phyloP scores from a whole-genome alignment of 2,329 filamentous ascomycete genomes.

The Ophiostoma sp. region DNA sequence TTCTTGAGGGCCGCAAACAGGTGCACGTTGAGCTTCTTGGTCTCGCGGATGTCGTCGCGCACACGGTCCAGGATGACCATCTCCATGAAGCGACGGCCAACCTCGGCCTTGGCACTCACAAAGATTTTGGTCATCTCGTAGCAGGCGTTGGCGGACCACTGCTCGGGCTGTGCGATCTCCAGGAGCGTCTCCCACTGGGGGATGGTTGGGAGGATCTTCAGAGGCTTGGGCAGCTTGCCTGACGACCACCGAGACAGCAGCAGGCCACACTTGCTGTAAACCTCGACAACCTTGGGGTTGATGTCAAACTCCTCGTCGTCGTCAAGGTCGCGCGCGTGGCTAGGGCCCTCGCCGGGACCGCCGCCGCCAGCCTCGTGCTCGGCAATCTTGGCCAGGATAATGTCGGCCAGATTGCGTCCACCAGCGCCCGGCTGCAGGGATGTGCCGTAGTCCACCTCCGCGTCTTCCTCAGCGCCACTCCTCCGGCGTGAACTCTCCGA shows the following conservation, averaged over 20 bases:
- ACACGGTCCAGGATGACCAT: slow-evolving; percentile 83
- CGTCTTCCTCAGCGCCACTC: slow-evolving; percentile 39
- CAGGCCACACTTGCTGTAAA: slow-evolving; percentile 82
- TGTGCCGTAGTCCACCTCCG: slow-evolving; percentile 31
- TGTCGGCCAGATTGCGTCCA: slow-evolving; percentile 74
- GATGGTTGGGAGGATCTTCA: slow-evolving; percentile 91
- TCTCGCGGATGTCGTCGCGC: slow-evolving; percentile 90
- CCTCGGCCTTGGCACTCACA: slow-evolving; percentile 72
- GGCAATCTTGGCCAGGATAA: slow-evolving; percentile 92
- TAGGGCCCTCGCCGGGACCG: slow-evolving; percentile 1
- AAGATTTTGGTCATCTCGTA: slow-evolving; percentile 92
- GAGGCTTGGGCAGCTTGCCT: slow-evolving; percentile 93
- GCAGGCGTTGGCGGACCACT: slow-evolving; percentile 67
- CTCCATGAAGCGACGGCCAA: slow-evolving; percentile 80
- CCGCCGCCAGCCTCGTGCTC: slow-evolving; percentile 64
- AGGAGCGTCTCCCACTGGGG: slow-evolving; percentile 64
- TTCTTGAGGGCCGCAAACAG: slow-evolving; percentile 93
- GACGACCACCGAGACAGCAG: slow-evolving; percentile 86
- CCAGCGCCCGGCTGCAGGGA: slow-evolving; percentile 28
- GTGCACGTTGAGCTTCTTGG: slow-evolving; percentile 91
- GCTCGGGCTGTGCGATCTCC: slow-evolving; percentile 50
- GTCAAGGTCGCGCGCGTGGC: slow-evolving; percentile 13
- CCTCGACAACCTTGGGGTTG: slow-evolving; percentile 86
- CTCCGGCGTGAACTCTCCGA: slow-evolving; percentile 13
- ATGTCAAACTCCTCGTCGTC: slow-evolving; percentile 61